Percentiles rank a stretch among this genome's conserved stretches.
phyloP scores from a whole-genome alignment of 208 protist genomes.

The Acanthamoeba sp. region DNA sequence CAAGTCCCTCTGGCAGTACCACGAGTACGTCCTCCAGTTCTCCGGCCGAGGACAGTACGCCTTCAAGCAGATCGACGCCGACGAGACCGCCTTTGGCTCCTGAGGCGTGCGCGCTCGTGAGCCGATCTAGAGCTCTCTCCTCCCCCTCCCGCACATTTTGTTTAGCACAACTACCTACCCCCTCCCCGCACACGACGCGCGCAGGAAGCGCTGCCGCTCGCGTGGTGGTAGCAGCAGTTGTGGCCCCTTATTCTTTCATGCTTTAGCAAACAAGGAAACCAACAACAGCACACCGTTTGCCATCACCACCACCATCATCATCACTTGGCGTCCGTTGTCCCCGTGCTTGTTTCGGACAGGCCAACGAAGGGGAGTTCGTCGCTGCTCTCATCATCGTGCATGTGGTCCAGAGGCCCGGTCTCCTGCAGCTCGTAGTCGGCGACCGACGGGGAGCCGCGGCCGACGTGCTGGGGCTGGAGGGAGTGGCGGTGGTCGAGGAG shows the following conservation, averaged over 20 bases:
- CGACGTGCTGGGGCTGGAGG: neutral
- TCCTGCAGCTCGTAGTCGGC: slow-evolving; percentile 1
- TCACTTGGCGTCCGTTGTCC: too few relatives aligned
- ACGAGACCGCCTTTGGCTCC: slow-evolving; percentile 47
- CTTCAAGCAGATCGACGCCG: slow-evolving; percentile 76
- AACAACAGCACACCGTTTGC: too few relatives aligned
- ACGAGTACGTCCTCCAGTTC: slow-evolving; percentile 86
- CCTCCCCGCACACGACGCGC: too few relatives aligned
- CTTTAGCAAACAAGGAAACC: too few relatives aligned
- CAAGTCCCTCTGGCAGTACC: slow-evolving; percentile 85
- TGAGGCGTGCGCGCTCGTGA: neutral
- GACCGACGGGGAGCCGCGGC: neutral
- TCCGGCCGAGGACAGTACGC: slow-evolving; percentile 82
- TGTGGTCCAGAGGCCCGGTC: too few relatives aligned
- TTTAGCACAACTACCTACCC: too few relatives aligned
- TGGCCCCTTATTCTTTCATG: too few relatives aligned
- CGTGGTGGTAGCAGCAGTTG: too few relatives aligned
- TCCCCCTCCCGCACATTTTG: too few relatives aligned
- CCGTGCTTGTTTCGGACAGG: too few relatives aligned
- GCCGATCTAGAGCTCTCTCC: neutral
- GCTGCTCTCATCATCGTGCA: neutral
- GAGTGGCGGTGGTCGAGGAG: slow-evolving; percentile 39
- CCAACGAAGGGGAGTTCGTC: too few relatives aligned
- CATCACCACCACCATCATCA: too few relatives aligned
- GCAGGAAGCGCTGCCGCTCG: slow-evolving; percentile 18